A percentile compares a stretch with the other conserved stretches of the same genome.
These are phyloP conservation scores for Lagerstroemia speciosa DNA, from an alignment of 345 rosid species.

Conservation along the genomic window DNA sequence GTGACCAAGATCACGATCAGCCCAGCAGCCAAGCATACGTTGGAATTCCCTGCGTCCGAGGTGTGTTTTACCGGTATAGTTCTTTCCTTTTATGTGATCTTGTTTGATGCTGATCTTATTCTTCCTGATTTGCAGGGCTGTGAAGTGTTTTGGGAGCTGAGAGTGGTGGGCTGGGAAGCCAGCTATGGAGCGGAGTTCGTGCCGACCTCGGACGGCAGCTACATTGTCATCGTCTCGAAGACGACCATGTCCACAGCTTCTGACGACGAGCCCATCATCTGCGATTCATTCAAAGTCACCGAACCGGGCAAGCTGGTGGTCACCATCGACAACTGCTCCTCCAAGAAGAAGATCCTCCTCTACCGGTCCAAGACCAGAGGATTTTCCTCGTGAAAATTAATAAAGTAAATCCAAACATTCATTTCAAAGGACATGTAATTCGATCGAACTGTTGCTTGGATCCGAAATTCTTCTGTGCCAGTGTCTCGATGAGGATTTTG, in stretches of 20 bases:
- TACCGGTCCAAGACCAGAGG: slow-evolving; percentile 82
- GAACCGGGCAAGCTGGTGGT: slow-evolving; percentile 71
- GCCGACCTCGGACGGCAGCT: slow-evolving; percentile 52
- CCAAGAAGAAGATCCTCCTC: slow-evolving; percentile 73
- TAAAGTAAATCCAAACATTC: neutral
- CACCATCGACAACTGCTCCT: slow-evolving; percentile 64
- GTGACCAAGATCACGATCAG: slow-evolving; percentile 48
- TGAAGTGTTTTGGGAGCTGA: slow-evolving; percentile 54
- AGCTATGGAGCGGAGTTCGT: slow-evolving; percentile 71
- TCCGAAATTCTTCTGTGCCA: neutral
- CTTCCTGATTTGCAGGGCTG: slow-evolving; percentile 38
- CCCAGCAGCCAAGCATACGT: slow-evolving; percentile 49
- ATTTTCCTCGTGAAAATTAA: no score
- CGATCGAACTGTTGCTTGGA: neutral
- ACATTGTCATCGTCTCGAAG: slow-evolving; percentile 71
- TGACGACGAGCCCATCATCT: slow-evolving; percentile 60
- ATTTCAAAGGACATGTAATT: neutral
- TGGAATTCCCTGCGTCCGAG: slow-evolving; percentile 65
- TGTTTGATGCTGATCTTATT: no score
- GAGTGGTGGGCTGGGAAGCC: slow-evolving; percentile 80
- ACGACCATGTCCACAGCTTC: slow-evolving; percentile 33
- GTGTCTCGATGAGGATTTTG: neutral
- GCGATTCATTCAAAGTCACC: slow-evolving; percentile 47
- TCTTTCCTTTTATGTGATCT: no score
- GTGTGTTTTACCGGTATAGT: slow-evolving; percentile 16